phyloP scores from a whole-genome alignment of 2,329 filamentous ascomycete species.

The Torrubiella hemipterigena region DNA sequence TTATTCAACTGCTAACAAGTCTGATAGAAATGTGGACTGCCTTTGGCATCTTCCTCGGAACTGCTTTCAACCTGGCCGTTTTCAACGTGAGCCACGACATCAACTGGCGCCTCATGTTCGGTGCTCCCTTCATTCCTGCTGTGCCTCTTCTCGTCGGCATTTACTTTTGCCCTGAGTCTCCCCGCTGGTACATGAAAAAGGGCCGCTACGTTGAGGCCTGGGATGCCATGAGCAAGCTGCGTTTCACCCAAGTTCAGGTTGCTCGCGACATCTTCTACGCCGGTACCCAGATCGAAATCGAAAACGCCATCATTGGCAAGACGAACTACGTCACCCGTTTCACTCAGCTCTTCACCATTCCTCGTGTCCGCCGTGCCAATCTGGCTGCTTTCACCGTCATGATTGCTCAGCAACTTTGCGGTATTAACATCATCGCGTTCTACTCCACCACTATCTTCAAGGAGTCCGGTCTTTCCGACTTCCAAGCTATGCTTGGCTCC shows the following conservation, averaged over 20 bases:
- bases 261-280: slow-evolving; percentile 43
- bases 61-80: slow-evolving; percentile 40
- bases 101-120: slow-evolving; percentile 51
- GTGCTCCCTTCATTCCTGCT: slow-evolving; percentile 41
- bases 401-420: slow-evolving; percentile 45
- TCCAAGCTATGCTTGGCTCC: slow-evolving; percentile 36
- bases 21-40: slow-evolving; percentile 23
- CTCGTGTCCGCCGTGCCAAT: slow-evolving; percentile 57
- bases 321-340: slow-evolving; percentile 18
- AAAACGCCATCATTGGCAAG: slow-evolving; percentile 15
- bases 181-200: slow-evolving; percentile 55
- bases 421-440: slow-evolving; percentile 44
- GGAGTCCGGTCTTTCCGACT: slow-evolving; percentile 26
- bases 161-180: slow-evolving; percentile 52
- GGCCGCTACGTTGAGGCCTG: slow-evolving; percentile 45
- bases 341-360: slow-evolving; percentile 51
- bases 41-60: slow-evolving; percentile 34
- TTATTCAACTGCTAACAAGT: no score
- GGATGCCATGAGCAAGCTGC: slow-evolving; percentile 33
- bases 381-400: slow-evolving; percentile 69
- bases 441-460: slow-evolving; percentile 34
- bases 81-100: slow-evolving; percentile 36
- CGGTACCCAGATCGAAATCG: slow-evolving; percentile 24
- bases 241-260: slow-evolving; percentile 39
- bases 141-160: slow-evolving; percentile 43